These are phyloP conservation scores for Penicillium sp. DNA, from an alignment of 2,329 filamentous ascomycete genomes.

Conservation along the genomic window DNA sequence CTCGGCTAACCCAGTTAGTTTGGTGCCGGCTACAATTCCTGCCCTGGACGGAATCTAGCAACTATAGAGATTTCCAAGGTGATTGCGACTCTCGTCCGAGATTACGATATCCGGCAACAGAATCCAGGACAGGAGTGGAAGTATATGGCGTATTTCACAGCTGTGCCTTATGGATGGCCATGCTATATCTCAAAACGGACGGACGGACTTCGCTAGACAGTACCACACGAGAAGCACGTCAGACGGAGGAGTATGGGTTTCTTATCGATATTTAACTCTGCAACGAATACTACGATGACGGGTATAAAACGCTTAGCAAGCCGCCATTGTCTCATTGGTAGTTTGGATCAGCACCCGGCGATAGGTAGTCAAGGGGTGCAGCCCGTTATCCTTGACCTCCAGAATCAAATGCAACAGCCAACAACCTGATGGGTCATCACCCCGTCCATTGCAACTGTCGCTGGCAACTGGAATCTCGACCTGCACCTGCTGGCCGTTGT, in stretches of 20 bases:
- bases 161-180: conserved; percentile 1
- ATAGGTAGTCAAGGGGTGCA: no score
- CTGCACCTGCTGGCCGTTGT: background rate
- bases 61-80: conserved; percentile 2
- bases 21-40: background rate
- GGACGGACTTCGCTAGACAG: background rate
- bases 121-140: background rate
- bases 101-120: conserved; percentile 2
- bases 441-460: no score
- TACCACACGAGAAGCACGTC: no score
- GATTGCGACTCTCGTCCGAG: background rate
- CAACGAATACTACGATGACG: no score
- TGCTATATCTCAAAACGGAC: conserved; percentile 1
- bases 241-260: no score
- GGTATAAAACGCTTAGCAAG: no score
- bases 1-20: background rate
- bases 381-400: no score
- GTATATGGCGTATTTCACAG: conserved; percentile 8
- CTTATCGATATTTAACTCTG: no score
- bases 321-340: no score
- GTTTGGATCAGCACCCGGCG: no score
- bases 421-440: no score
- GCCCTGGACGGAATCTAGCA: background rate
- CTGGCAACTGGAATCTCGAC: conserved; percentile 21
- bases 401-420: no score